Conservation (phyloP, 2,329 filamentous ascomycete species). For the Aspergillus sp. region DNA sequence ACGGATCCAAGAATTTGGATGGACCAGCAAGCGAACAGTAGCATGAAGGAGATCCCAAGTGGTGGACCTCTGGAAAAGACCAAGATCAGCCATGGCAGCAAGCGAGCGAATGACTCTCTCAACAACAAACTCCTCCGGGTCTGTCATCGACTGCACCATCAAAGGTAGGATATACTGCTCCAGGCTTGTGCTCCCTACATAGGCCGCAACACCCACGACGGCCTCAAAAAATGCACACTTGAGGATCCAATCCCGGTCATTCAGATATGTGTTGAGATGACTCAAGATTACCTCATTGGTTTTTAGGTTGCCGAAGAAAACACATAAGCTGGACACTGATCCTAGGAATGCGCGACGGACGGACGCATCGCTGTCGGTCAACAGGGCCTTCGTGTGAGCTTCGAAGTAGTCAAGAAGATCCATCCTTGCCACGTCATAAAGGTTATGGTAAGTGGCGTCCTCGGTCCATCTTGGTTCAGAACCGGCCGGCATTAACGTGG, state of each 20-base stretch:
- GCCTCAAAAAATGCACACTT: conserved; percentile 97
- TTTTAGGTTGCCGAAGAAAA: conserved; percentile 90
- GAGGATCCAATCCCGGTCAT: conserved; percentile 93
- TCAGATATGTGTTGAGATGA: conserved; percentile 94
- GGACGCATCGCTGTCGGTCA: conserved; percentile 81
- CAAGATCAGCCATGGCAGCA: conserved; percentile 82
- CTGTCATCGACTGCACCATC: conserved; percentile 92
- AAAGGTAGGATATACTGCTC: conserved; percentile 95
- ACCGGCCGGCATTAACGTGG: conserved; percentile 71
- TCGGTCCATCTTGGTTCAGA: conserved; percentile 71
- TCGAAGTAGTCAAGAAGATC: conserved; percentile 85
- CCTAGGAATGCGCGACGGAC: conserved; percentile 88
- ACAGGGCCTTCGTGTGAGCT: conserved; percentile 79
- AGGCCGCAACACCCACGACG: conserved; percentile 87
- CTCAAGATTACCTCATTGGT: conserved; percentile 95
- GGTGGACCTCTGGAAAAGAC: conserved; percentile 79
- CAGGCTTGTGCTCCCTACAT: conserved; percentile 82
- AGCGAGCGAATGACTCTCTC: conserved; percentile 86
- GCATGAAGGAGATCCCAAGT: conserved; percentile 87
- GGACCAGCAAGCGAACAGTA: conserved; percentile 80
- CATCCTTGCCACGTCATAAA: conserved; percentile 83
- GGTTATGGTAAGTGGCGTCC: conserved; percentile 69
- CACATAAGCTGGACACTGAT: conserved; percentile 86
- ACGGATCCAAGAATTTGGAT: conserved; percentile 93
- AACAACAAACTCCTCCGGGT: conserved; percentile 90